Conservation (phyloP, 139 green algal species). For the Auxenochlorella pyrenoidosa region DNA sequence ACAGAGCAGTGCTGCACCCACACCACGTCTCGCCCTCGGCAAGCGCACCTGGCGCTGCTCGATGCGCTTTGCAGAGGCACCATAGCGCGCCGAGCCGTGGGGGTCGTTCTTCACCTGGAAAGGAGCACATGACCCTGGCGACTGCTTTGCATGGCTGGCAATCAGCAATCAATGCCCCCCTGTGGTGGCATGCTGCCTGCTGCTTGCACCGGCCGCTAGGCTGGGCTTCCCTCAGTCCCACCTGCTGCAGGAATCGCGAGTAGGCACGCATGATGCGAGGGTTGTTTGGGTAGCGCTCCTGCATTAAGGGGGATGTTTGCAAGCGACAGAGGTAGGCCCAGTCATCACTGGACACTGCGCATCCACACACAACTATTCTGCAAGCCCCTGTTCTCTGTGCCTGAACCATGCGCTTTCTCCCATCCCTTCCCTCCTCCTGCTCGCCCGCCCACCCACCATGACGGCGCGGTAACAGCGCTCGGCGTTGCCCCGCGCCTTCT, state of each 20-base stretch:
- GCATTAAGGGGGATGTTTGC: background rate
- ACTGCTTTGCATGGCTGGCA: too few relatives aligned
- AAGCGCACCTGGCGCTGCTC: constrained; percentile 5
- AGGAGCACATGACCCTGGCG: background rate
- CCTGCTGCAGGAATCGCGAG: constrained; percentile 17
- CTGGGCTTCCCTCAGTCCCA: too few relatives aligned
- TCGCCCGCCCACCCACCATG: background rate
- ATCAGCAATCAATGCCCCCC: too few relatives aligned
- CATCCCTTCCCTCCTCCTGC: too few relatives aligned
- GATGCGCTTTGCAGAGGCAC: background rate
- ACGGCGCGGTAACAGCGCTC: constrained; percentile 7
- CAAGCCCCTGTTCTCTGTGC: too few relatives aligned
- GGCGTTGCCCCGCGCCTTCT: background rate
- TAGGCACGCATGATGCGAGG: constrained; percentile 22
- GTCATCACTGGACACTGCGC: too few relatives aligned
- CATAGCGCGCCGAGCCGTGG: background rate
- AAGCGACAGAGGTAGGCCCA: background rate
- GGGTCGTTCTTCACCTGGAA: constrained; percentile 21
- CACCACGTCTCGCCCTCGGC: background rate
- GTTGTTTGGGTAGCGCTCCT: constrained; percentile 29
- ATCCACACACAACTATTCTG: too few relatives aligned
- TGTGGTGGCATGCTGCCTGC: too few relatives aligned
- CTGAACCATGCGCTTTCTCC: too few relatives aligned
- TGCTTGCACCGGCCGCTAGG: too few relatives aligned
- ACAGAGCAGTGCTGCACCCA: background rate